Evolutionary conservation across 2,329 filamentous ascomycete species (phyloP), one percentile per base, ranked within the genome.

Genomic region (Sarocladium brachiariae): DNA sequence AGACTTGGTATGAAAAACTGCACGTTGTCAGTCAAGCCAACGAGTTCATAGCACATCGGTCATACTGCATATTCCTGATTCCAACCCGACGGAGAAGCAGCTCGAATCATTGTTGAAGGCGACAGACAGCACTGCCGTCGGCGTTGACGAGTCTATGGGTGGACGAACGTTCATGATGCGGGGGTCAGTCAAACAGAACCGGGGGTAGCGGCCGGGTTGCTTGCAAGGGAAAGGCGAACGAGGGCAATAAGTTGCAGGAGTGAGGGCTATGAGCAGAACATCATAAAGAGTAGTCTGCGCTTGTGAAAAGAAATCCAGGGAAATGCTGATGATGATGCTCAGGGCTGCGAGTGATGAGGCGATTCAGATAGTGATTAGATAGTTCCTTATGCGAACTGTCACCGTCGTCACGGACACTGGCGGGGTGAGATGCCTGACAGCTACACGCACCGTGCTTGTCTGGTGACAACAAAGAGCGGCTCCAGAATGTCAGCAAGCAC

Each of bases 81-180:
- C 87, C 8, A 96, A 75, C 8, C 89, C 93, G 25, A 95, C 87
- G 23, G 89, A 81, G 67, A 97, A 97, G 62, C 86, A 91, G 59
- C 82, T 91, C 57, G 81, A 81, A 65, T 93, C 88, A 60, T 82
- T 78, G 63, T 96, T 97, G 72, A 96, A 96, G 8, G 87, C 82
- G 41, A 86, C 82, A 13, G 89, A 95, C 33, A 96, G 78, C 10
- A 90, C 91, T 54, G 84, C 79, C 4, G 87, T 85, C 50, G 84
- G 81, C 38, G 77, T 78, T 16, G 87, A 83, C 48, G 83, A 81
- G 71, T 95, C 89, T 62, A 97, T 89, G 51, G 87, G 81, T 49
- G 86, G 87, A 53, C 92, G 80, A 38, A 90, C 95, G 66, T 97
- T 93, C 93, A 97, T 99, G 50, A 54, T 30, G 10, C 10, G 39